Percentiles rank a stretch among this genome's conserved stretches.
Evolutionary conservation across 305 asterid genomes (phyloP).

Genomic region (Solanum hybrid): DNA sequence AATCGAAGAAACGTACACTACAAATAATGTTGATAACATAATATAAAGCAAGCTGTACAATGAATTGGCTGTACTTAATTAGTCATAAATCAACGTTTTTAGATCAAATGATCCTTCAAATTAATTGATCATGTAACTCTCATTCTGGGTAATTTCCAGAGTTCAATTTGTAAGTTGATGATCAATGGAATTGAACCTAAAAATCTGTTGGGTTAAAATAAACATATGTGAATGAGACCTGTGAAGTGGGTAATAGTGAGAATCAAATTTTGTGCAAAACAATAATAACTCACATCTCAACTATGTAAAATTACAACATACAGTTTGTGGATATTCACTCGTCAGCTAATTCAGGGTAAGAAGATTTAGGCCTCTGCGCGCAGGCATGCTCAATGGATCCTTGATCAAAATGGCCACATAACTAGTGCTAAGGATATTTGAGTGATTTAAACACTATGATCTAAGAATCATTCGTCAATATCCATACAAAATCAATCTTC

Average conservation of each 20-base stretch:
- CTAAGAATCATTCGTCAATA: not conserved
- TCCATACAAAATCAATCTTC: constrained; percentile 14
- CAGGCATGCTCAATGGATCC: not conserved
- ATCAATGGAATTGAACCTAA: not conserved
- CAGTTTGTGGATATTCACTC: not conserved
- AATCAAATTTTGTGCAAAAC: not conserved
- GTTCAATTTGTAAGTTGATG: not conserved
- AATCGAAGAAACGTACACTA: not conserved
- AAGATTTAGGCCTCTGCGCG: not conserved
- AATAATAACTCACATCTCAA: not conserved
- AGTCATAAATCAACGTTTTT: not conserved
- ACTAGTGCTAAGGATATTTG: not conserved
- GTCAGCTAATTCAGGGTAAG: not conserved
- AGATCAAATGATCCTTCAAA: not conserved
- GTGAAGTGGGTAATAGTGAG: not conserved
- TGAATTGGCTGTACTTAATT: not conserved
- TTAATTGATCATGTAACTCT: not conserved
- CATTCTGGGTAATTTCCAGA: not conserved
- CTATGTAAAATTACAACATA: not conserved
- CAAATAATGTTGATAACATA: not conserved
- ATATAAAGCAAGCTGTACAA: not conserved
- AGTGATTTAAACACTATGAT: not conserved
- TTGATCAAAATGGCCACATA: not conserved
- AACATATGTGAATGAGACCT: not conserved
- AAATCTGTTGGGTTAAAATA: not conserved